Conservation (phyloP, 352 stramenopile species). For the Thalassiosira mediterranea region DNA sequence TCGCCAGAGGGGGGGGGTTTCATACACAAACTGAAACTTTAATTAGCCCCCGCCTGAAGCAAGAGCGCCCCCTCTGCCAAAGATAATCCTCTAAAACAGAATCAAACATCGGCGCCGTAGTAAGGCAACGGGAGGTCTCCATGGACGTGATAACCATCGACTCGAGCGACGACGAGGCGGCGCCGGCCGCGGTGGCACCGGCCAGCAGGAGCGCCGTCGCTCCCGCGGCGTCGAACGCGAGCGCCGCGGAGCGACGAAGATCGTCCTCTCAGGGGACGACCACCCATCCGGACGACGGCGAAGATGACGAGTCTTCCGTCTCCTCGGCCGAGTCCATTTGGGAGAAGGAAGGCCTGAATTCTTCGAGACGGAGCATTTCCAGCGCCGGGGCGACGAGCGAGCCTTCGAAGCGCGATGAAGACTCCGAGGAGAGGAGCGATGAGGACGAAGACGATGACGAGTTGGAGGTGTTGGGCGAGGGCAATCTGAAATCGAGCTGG, state of each 20-base stretch:
- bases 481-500: too few species aligned
- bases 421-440: background rate
- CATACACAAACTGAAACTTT: too few species aligned
- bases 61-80: too few species aligned
- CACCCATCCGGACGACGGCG: background rate
- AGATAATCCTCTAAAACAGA: too few species aligned
- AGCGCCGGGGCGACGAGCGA: background rate
- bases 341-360: slow-evolving; percentile 1
- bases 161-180: slow-evolving; percentile 30
- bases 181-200: background rate
- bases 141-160: slow-evolving; percentile 49
- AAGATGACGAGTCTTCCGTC: slow-evolving; percentile 23
- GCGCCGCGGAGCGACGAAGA: too few species aligned
- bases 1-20: too few species aligned
- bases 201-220: background rate
- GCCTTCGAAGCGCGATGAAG: background rate
- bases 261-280: too few species aligned
- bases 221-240: background rate
- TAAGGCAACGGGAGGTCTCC: background rate
- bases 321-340: slow-evolving; percentile 38
- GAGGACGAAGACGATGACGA: background rate
- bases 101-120: too few species aligned
- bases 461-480: background rate
- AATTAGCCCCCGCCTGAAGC: too few species aligned
- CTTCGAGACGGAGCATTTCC: background rate